Evolutionary conservation across 1,284 basidiomycete species (phyloP).

Genomic region (Apiotrichum brassicae): DNA sequence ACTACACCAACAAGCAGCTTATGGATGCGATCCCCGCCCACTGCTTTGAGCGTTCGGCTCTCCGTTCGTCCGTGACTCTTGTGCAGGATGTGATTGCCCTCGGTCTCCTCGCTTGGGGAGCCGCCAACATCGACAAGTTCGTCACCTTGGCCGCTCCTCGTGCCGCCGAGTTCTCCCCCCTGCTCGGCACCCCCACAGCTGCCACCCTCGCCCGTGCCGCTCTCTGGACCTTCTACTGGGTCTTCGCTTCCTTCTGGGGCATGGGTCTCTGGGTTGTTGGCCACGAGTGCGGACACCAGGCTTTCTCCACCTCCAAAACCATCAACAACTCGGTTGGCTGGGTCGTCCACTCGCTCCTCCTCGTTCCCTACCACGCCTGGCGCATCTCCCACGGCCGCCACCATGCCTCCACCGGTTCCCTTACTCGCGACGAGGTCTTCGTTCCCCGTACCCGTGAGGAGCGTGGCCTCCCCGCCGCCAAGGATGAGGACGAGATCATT

Average conservation of each 20-base stretch:
- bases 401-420: slow-evolving; percentile 89
- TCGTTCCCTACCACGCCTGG: slow-evolving; percentile 98
- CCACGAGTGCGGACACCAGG: slow-evolving; percentile 83
- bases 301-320: slow-evolving; percentile 85
- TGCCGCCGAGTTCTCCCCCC: slow-evolving; percentile 1
- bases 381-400: slow-evolving; percentile 93
- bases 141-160: slow-evolving; percentile 16
- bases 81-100: slow-evolving; percentile 70
- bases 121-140: slow-evolving; percentile 60
- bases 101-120: slow-evolving; percentile 61
- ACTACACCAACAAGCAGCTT: slow-evolving; percentile 52
- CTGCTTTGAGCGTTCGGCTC: slow-evolving; percentile 84
- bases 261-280: slow-evolving; percentile 94
- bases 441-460: slow-evolving; percentile 83
- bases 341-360: slow-evolving; percentile 84
- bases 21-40: slow-evolving; percentile 83
- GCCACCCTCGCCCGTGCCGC: slow-evolving; percentile 61
- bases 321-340: slow-evolving; percentile 93
- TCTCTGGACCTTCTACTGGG: slow-evolving; percentile 75
- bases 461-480: slow-evolving; percentile 58
- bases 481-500: slow-evolving; percentile 57
- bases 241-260: slow-evolving; percentile 73
- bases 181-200: slow-evolving; percentile 45
- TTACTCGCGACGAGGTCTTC: slow-evolving; percentile 94
- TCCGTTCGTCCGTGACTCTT: slow-evolving; percentile 73